Conservation (phyloP, 805 yeast genomes). For the Maudiozyma pseudohumilis region DNA sequence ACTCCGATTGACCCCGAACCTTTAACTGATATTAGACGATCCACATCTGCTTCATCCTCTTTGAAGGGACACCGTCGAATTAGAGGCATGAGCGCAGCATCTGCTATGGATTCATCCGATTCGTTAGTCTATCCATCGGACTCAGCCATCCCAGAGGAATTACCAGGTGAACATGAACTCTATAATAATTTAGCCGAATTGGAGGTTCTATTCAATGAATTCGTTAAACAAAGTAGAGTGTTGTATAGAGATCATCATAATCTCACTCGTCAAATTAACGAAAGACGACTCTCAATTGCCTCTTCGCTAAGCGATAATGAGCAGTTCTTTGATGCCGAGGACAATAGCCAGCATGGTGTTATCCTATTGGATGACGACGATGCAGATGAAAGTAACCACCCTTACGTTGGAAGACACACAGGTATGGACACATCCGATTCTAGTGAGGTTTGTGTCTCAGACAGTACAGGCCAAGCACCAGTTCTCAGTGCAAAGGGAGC, state of each 20-base stretch:
- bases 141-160: neutral
- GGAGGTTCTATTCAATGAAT: constrained; percentile 16
- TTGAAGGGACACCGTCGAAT: constrained; percentile 5
- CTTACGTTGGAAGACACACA: neutral
- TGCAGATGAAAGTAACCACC: constrained; percentile 5
- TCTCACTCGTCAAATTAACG: constrained; percentile 9
- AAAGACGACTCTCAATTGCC: constrained; percentile 11
- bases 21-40: constrained; percentile 1
- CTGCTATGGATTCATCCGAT: constrained; percentile 7
- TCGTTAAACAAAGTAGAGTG: constrained; percentile 16
- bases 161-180: constrained; percentile 15
- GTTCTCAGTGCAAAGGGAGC: neutral
- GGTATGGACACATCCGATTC: neutral
- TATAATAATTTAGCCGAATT: constrained; percentile 18
- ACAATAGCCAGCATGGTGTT: constrained; percentile 40
- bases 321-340: constrained; percentile 63
- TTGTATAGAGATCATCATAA: constrained; percentile 13
- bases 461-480: neutral
- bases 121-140: constrained; percentile 3
- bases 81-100: constrained; percentile 5
- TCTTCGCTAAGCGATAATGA: constrained; percentile 36
- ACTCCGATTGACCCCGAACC: constrained; percentile 3
- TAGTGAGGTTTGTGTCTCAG: neutral
- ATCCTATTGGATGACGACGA: constrained; percentile 40
- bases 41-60: constrained; percentile 14